Evolutionary conservation across 169 alveolate genomes (phyloP).

Genomic region (Amoebophrya sp.): DNA sequence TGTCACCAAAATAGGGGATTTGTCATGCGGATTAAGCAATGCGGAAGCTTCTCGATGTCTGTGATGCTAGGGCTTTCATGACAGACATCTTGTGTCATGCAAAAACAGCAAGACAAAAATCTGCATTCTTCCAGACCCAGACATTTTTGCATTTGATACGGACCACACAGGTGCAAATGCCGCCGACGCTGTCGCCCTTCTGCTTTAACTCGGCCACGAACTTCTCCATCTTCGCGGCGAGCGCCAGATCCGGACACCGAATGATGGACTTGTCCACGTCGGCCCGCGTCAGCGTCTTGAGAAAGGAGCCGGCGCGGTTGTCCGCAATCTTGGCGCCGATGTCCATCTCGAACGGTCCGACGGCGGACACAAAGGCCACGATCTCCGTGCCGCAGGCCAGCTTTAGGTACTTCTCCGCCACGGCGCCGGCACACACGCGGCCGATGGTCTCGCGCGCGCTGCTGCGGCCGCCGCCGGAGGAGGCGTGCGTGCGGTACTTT

Average conservation of each 20-base stretch:
- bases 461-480: constrained; percentile 64
- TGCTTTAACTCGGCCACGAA: background rate
- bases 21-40: too few species aligned
- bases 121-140: too few species aligned
- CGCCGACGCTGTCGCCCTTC: constrained; percentile 37
- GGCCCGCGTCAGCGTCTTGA: too few species aligned
- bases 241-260: background rate
- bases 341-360: background rate
- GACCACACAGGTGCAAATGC: constrained; percentile 51
- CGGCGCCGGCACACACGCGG: constrained; percentile 52
- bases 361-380: background rate
- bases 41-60: too few species aligned
- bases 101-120: too few species aligned
- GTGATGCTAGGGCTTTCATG: too few species aligned
- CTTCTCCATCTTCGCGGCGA: background rate
- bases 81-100: too few species aligned
- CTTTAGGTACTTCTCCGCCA: background rate
- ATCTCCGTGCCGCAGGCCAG: background rate
- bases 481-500: constrained; percentile 52
- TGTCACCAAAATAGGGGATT: too few species aligned
- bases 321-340: too few species aligned
- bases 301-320: too few species aligned
- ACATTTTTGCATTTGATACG: too few species aligned
- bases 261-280: background rate
- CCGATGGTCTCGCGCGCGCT: constrained; percentile 63